Conservation (phyloP, 495 filamentous ascomycete species). For the Tuber microsphaerosporum region DNA sequence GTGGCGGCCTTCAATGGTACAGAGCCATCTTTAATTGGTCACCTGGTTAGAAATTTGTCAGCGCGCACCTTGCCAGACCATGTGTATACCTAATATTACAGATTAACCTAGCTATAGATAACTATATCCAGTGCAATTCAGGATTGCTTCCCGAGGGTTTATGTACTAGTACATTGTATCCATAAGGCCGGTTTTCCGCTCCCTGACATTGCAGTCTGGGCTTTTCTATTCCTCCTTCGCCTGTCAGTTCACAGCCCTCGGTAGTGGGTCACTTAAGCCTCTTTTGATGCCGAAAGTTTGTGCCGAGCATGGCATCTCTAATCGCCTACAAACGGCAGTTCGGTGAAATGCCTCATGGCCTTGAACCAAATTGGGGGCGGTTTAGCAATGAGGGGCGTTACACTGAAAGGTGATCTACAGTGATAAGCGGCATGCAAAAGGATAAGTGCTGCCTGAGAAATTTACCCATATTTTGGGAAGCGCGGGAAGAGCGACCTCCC, state of each 20-base stretch:
- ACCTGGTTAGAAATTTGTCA: background rate
- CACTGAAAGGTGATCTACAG: background rate
- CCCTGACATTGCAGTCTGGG: background rate
- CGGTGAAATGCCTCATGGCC: background rate
- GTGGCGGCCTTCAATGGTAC: background rate
- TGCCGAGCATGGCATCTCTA: background rate
- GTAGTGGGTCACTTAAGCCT: background rate
- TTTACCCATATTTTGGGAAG: background rate
- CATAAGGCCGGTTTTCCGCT: background rate
- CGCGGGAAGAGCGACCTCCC: background rate
- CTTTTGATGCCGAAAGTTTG: background rate
- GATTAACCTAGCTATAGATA: background rate
- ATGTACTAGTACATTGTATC: background rate
- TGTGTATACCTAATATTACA: background rate
- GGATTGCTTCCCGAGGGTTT: background rate
- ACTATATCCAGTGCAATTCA: background rate
- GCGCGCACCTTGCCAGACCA: background rate
- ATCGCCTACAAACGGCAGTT: background rate
- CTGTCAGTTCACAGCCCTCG: background rate
- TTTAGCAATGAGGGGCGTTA: background rate
- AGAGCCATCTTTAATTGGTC: background rate
- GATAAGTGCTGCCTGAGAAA: background rate
- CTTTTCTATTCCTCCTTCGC: background rate
- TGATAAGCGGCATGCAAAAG: background rate
- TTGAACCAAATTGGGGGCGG: background rate